Evolutionary conservation across 129 eudicot genomes (phyloP).

Genomic region (Calendula officinalis): DNA sequence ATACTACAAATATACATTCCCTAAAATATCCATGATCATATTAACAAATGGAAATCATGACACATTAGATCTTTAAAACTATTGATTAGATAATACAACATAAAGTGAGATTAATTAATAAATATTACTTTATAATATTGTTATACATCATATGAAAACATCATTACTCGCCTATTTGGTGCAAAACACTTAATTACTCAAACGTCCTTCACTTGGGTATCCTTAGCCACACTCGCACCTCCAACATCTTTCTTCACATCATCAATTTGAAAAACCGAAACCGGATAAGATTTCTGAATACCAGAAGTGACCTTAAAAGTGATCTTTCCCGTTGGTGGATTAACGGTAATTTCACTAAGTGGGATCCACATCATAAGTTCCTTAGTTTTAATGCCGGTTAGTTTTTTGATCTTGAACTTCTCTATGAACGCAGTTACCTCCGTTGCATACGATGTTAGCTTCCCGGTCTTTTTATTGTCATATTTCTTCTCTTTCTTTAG

Average conservation of each 20-base stretch:
- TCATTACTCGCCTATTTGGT: constrained; percentile 14
- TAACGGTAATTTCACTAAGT: constrained; percentile 43
- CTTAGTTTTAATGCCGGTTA: constrained; percentile 72
- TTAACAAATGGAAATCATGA: background rate
- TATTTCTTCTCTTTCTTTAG: constrained; percentile 66
- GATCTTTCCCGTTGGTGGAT: constrained; percentile 55
- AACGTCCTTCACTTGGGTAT: constrained; percentile 24
- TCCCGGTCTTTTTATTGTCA: constrained; percentile 61
- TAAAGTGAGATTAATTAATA: constrained; percentile 2
- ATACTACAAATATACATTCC: no score
- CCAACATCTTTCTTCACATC: constrained; percentile 37
- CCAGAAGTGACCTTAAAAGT: constrained; percentile 66
- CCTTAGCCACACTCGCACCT: constrained; percentile 18
- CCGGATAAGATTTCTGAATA: constrained; percentile 55
- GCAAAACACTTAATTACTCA: constrained; percentile 13
- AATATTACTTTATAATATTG: constrained; percentile 8
- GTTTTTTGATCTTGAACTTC: constrained; percentile 59
- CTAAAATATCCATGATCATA: background rate
- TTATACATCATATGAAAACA: constrained; percentile 11
- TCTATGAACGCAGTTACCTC: constrained; percentile 64
- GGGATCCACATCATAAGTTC: constrained; percentile 73
- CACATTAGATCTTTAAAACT: constrained; percentile 16
- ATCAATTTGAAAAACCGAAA: constrained; percentile 53
- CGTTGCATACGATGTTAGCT: constrained; percentile 45
- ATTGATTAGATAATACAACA: constrained; percentile 20